Percentiles rank a stretch among this genome's conserved stretches.
These are phyloP conservation scores for maize (Zea mays) DNA, from an alignment of 176 grass and related monocot genomes.

Conservation along the genomic window Zm-B73-REFERENCE-NAM-5.0 NC_050102.1:114612001-114612500, in stretches of 20 bases:
- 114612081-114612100: constrained; percentile 89
- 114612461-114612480: not conserved
- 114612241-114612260: constrained; percentile 18
- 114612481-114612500: not conserved
- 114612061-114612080: constrained; percentile 57
- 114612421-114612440: constrained; percentile 22
- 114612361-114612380: constrained; percentile 7
- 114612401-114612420: constrained; percentile 23
- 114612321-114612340: not conserved
- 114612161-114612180: constrained; percentile 89
- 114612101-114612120: constrained; percentile 72
- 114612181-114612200: constrained; percentile 76
- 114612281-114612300: constrained; percentile 24
- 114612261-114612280: constrained; percentile 12
- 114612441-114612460: constrained; percentile 18
- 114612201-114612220: constrained; percentile 77
- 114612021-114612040: constrained; percentile 6
- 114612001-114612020: constrained; percentile 16
- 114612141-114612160: constrained; percentile 85
- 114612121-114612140: constrained; percentile 81
- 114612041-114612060: constrained; percentile 11
- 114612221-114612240: constrained; percentile 83
- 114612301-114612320: not conserved
- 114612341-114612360: constrained; percentile 30
- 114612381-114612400: constrained; percentile 9